Evolutionary conservation across 306 rosid species (phyloP).

Genomic region (Lagenaria siceraria): DNA sequence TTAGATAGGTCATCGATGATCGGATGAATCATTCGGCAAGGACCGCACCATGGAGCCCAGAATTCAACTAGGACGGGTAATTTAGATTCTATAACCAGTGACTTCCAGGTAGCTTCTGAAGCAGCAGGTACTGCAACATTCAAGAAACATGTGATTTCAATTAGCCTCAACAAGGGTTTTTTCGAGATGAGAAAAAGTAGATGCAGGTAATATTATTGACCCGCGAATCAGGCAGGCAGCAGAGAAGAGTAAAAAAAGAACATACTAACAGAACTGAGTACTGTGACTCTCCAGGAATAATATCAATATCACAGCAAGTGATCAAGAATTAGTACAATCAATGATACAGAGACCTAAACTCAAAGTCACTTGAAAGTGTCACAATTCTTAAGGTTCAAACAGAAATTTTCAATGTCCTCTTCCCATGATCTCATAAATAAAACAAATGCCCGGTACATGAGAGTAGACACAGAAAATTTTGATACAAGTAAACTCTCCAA

Average conservation of each 20-base stretch:
- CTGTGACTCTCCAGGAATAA: not conserved
- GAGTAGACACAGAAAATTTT: not conserved
- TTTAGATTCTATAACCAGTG: slow-evolving; percentile 49
- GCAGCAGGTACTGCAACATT: slow-evolving; percentile 43
- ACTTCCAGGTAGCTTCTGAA: slow-evolving; percentile 55
- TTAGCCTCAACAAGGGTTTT: not conserved
- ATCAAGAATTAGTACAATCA: not conserved
- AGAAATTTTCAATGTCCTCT: no score
- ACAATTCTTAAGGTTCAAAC: not conserved
- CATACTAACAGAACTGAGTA: not conserved
- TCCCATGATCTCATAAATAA: not conserved
- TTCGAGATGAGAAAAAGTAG: not conserved
- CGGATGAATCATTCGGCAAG: slow-evolving; percentile 96
- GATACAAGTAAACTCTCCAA: not conserved
- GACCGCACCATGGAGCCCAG: slow-evolving; percentile 99
- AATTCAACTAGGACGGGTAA: slow-evolving; percentile 74
- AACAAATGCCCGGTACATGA: not conserved
- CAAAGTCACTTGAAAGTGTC: not conserved
- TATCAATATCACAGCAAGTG: not conserved
- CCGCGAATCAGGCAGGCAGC: not conserved
- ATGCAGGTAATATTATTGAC: not conserved
- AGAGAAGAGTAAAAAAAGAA: not conserved
- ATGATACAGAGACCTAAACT: not conserved
- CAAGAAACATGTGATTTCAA: not conserved
- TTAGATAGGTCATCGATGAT: slow-evolving; percentile 58